A percentile compares a stretch with the other conserved stretches of the same genome.
phyloP scores from a whole-genome alignment of 2,329 filamentous ascomycete species.

The Fusarium scirpi region DNA sequence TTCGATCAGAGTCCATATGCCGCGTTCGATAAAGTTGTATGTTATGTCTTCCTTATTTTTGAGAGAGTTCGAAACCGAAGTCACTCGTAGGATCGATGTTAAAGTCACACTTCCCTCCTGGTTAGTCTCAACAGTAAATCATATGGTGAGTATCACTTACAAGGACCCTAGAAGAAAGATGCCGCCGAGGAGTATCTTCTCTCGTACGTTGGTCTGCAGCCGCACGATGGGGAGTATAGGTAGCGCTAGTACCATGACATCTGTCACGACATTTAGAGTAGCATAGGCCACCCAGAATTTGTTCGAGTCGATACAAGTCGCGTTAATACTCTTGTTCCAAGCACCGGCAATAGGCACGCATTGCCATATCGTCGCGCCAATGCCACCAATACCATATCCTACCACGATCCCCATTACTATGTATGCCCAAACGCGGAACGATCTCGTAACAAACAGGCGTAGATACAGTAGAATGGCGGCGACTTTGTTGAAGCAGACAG shows the following conservation, averaged over 20 bases:
- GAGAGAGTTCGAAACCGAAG: background rate
- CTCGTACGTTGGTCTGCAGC: background rate
- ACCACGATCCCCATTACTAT: background rate
- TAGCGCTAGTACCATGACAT: background rate
- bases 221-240: background rate
- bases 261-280: background rate
- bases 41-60: background rate
- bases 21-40: background rate
- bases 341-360: background rate
- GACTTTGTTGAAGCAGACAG: background rate
- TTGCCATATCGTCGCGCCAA: background rate
- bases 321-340: background rate
- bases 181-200: background rate
- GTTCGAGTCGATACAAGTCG: constrained; percentile 1
- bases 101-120: background rate
- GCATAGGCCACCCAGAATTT: constrained; percentile 3
- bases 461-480: background rate
- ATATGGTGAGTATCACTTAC: background rate
- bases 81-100: background rate
- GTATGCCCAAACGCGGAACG: background rate
- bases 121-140: background rate
- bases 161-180: constrained; percentile 2
- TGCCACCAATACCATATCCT: background rate
- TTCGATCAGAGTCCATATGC: background rate
- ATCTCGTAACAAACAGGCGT: background rate